Conservation (phyloP, 2,329 filamentous ascomycete genomes). For the Nothophoma quercina region DNA sequence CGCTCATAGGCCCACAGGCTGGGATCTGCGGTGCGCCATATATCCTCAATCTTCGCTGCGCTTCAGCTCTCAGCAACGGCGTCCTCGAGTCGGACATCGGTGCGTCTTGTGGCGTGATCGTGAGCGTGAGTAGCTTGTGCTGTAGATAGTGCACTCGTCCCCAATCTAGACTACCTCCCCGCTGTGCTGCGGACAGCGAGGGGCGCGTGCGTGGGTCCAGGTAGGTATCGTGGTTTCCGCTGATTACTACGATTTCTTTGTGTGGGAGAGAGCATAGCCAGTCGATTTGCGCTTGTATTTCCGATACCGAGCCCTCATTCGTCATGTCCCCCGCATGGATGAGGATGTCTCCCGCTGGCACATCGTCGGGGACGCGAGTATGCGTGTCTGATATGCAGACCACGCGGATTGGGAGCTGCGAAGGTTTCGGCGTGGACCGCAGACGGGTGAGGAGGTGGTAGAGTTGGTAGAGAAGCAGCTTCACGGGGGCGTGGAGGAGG, state of each 20-base stretch:
- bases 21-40: conserved; percentile 87
- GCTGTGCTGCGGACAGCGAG: conserved; percentile 60
- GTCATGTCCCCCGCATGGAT: conserved; percentile 91
- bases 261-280: conserved; percentile 81
- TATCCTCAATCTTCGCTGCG: conserved; percentile 66
- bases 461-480: conserved; percentile 66
- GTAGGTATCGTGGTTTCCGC: conserved; percentile 89
- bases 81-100: conserved; percentile 16
- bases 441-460: conserved; percentile 72
- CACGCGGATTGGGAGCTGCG: conserved; percentile 70
- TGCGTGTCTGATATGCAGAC: conserved; percentile 95
- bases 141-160: conserved; percentile 78
- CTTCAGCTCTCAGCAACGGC: conserved; percentile 28
- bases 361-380: conserved; percentile 62
- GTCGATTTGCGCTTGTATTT: conserved; percentile 83
- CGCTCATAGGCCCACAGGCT: conserved; percentile 68
- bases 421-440: conserved; percentile 69
- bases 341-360: conserved; percentile 82
- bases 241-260: conserved; percentile 79
- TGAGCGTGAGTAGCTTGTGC: conserved; percentile 69
- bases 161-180: conserved; percentile 67
- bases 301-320: conserved; percentile 72
- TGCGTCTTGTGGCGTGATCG: conserved; percentile 44
- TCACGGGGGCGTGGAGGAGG: conserved; percentile 71
- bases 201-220: conserved; percentile 73